phyloP scores from a whole-genome alignment of 2,329 filamentous ascomycete species.

The Colletotrichum sp. region DNA sequence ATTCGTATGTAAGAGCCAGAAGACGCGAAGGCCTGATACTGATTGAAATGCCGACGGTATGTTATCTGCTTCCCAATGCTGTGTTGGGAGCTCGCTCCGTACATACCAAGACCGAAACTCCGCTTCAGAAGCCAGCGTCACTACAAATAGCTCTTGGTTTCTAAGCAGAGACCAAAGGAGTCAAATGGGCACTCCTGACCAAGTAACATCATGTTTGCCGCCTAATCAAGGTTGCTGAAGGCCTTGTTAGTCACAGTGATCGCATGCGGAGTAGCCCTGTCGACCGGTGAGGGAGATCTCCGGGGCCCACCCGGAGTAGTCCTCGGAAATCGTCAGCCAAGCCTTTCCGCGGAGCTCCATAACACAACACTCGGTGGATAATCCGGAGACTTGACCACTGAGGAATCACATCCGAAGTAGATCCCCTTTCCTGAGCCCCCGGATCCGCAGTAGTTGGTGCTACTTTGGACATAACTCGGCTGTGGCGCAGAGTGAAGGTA shows the following conservation, averaged over 20 bases:
- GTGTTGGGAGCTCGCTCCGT: neutral
- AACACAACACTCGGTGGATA: neutral
- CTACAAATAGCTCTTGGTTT: neutral
- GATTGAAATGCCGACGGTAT: neutral
- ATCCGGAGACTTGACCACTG: neutral
- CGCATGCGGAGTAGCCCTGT: neutral
- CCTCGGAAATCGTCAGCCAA: neutral
- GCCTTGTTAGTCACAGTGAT: neutral
- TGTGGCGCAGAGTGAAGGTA: neutral
- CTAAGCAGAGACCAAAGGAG: neutral
- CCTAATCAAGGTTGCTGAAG: neutral
- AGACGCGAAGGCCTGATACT: neutral
- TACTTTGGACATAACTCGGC: neutral
- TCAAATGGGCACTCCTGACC: neutral
- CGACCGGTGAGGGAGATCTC: neutral
- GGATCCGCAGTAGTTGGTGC: neutral
- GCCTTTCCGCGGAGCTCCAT: neutral
- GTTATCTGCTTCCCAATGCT: neutral
- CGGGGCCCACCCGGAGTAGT: neutral
- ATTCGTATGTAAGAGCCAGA: neutral
- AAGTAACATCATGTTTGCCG: neutral
- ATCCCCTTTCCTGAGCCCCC: neutral
- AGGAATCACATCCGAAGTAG: neutral
- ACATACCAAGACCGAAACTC: neutral
- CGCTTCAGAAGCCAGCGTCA: neutral